Evolutionary conservation across 2,329 filamentous ascomycete genomes (phyloP), one percentile per base, ranked within the genome.

Genomic region (Pyricularia sp.): DNA sequence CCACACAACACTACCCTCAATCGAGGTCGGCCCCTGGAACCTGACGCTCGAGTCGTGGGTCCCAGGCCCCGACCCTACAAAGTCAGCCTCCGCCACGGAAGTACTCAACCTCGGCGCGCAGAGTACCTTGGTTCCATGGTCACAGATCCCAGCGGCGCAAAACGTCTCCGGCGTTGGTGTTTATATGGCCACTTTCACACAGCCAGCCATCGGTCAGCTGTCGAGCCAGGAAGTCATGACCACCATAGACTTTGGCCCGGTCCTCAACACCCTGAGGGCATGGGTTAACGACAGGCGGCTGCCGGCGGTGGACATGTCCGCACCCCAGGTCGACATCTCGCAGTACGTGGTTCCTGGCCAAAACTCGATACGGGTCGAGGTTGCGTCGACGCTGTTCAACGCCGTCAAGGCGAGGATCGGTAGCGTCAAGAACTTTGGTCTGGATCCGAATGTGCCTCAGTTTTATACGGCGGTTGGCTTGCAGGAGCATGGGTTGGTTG

Each of bases 21-120:
- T 69, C 50, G 61, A 58, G 10, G 61, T 71, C n/a, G 42, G 23
- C 3, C 25, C 58, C 25, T 71, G 70, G 70, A 68, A 68, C 3
- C 65, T 71, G 23, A 65, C 61, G 2, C 69, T 67, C 12, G 70
- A 71, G 63, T 69, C 69, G 28, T 71, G 70, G 70, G 66, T 68
- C 10, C 68, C 70, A 4, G 69, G 69, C 23, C 58, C 64, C 12
- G 42, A 68, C 20, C 31, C 70, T 28, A 25, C 25, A 10, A 58
- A 70, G 12, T 33, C 42, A 4, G 42, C 42, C 2, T n/a, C 42
- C 17, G 42, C 17, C 42, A 50, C 5, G 42, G 2, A 50, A 9
- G 4, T n/a, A 4, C 42, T 50, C 42, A 7, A 50, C 6, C 42
- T 50, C 42, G 42, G 42, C 42, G 1, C 42, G 42, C 42, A 50